These are phyloP conservation scores for Rhodotorula glutinis DNA, from an alignment of 1,284 basidiomycete genomes.

Conservation along the genomic window DNA sequence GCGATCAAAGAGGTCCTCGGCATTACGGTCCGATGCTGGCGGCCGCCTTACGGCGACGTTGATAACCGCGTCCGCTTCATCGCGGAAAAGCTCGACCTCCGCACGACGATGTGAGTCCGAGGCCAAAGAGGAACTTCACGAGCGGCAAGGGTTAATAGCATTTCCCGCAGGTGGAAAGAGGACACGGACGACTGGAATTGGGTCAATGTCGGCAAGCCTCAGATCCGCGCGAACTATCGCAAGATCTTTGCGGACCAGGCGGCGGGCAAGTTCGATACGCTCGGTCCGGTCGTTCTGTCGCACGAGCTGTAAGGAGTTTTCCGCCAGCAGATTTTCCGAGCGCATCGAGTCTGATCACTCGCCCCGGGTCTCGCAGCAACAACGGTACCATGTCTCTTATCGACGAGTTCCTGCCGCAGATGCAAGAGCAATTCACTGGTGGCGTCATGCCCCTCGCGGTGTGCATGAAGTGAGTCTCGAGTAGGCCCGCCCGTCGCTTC, in stretches of 20 bases:
- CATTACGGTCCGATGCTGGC: constrained; percentile 47
- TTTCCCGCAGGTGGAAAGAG: constrained; percentile 52
- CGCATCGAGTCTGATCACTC: too few relatives aligned
- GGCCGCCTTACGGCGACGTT: constrained; percentile 46
- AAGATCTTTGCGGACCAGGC: constrained; percentile 45
- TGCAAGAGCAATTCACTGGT: constrained; percentile 22
- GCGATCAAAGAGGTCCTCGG: constrained; percentile 55
- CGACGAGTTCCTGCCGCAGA: constrained; percentile 25
- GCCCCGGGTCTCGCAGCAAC: too few relatives aligned
- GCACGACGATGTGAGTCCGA: constrained; percentile 49
- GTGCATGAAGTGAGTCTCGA: too few relatives aligned
- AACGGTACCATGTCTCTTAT: constrained; percentile 43
- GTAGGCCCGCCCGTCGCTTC: constrained; percentile 1
- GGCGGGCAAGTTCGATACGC: constrained; percentile 41
- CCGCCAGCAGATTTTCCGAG: too few relatives aligned
- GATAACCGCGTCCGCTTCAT: constrained; percentile 57
- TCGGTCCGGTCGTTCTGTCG: constrained; percentile 51
- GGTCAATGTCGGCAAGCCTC: constrained; percentile 19
- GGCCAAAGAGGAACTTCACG: too few relatives aligned
- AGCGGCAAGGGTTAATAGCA: too few relatives aligned
- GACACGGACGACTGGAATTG: constrained; percentile 47
- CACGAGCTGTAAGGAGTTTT: constrained; percentile 53
- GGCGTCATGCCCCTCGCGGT: constrained; percentile 37
- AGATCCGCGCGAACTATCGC: constrained; percentile 53
- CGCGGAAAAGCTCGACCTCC: constrained; percentile 52